A percentile compares a stretch with the other conserved stretches of the same genome.
phyloP scores from a whole-genome alignment of 1,284 basidiomycete genomes.

The Microbotryum saponariae region DNA sequence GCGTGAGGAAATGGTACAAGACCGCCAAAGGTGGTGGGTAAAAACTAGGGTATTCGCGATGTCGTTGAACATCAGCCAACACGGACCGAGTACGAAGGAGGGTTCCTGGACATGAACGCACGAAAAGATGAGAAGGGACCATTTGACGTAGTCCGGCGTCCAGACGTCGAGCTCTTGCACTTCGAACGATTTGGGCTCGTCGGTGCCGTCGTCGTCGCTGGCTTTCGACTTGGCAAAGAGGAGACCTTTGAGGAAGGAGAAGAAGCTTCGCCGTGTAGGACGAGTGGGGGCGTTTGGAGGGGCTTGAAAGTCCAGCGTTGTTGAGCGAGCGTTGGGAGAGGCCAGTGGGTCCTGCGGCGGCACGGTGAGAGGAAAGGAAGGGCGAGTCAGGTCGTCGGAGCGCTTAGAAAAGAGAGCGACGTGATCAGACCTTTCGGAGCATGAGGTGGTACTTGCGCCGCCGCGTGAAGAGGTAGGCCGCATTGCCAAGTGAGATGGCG shows the following conservation, averaged over 20 bases:
- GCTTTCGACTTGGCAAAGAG: neutral
- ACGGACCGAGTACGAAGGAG: neutral
- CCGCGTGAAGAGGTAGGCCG: slow-evolving; percentile 37
- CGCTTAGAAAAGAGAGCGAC: neutral
- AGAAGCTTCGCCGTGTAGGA: neutral
- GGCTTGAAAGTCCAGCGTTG: slow-evolving; percentile 19
- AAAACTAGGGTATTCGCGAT: slow-evolving; percentile 5
- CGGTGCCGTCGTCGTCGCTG: neutral
- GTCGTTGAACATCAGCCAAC: neutral
- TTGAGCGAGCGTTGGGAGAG: slow-evolving; percentile 26
- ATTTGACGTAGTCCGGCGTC: slow-evolving; percentile 30
- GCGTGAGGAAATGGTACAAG: slow-evolving; percentile 30
- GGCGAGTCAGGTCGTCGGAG: no score
- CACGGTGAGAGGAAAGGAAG: no score
- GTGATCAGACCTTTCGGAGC: slow-evolving; percentile 37
- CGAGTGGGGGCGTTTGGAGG: slow-evolving; percentile 2
- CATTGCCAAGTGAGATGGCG: slow-evolving; percentile 36
- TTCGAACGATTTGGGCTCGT: slow-evolving; percentile 16
- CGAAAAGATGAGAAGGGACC: slow-evolving; percentile 31
- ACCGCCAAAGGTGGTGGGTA: slow-evolving; percentile 33
- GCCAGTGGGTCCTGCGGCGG: slow-evolving; percentile 29
- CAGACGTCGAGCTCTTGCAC: slow-evolving; percentile 32
- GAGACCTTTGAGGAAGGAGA: neutral
- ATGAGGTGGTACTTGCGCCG: slow-evolving; percentile 39
- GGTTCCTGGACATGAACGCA: neutral